Percentiles rank a stretch among this genome's conserved stretches.
Evolutionary conservation across 768 basidiomycete species (phyloP).

Genomic region (Suillus spraguei): DNA sequence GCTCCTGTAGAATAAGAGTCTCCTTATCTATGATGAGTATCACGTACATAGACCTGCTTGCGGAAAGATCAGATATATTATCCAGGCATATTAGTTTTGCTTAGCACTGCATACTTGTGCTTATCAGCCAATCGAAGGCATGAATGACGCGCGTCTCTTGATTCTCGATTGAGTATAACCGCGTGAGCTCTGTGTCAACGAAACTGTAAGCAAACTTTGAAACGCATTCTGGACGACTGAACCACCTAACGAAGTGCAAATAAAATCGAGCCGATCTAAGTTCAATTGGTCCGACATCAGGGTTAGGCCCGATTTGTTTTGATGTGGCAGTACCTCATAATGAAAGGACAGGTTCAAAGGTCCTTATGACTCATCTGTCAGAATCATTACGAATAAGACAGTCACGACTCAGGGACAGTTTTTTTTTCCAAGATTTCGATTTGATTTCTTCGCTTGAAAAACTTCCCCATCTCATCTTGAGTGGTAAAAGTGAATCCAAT

Average conservation of each 20-base stretch:
- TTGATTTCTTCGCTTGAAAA: slow-evolving; percentile 84
- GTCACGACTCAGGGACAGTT: slow-evolving; percentile 49
- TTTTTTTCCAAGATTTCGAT: slow-evolving; percentile 69
- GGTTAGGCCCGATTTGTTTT: slow-evolving; percentile 4
- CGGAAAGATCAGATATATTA: background rate
- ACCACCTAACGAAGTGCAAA: background rate
- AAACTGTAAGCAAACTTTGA: slow-evolving; percentile 11
- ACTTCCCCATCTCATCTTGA: slow-evolving; percentile 50
- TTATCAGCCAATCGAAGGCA: slow-evolving; percentile 14
- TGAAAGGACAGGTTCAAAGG: background rate
- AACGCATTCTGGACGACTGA: background rate
- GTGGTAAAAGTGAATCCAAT: slow-evolving; percentile 28
- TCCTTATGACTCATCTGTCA: background rate
- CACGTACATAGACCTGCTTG: slow-evolving; percentile 8
- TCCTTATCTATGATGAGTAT: background rate
- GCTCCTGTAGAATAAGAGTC: slow-evolving; percentile 8
- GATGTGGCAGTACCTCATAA: slow-evolving; percentile 8
- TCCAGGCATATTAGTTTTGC: background rate
- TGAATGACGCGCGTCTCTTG: background rate
- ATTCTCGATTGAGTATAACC: slow-evolving; percentile 4
- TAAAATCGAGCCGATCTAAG: slow-evolving; percentile 7
- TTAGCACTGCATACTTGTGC: background rate
- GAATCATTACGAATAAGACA: background rate
- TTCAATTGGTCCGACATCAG: slow-evolving; percentile 8
- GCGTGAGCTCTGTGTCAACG: slow-evolving; percentile 3